Evolutionary conservation across 148 eudicot species (phyloP), one percentile per base, ranked within the genome.

Genomic region (Rhododendron mucronatum): DNA sequence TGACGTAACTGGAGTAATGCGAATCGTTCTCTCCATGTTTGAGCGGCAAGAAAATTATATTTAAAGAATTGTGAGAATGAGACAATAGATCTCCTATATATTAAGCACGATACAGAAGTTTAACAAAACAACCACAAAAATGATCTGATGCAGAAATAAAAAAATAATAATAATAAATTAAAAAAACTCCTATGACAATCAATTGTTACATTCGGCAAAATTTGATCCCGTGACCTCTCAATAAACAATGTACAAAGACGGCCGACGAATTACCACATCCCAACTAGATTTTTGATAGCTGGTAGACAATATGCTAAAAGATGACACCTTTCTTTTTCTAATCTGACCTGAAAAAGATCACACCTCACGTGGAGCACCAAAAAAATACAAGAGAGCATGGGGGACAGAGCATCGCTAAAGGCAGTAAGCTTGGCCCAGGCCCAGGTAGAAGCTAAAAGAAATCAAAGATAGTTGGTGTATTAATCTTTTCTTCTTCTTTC

Each of bases 311-410:
- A 80, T 35, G 21, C 78, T 28, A 80, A 67, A 67, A 61, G 65
- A 55, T 57, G 7, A 5, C 59, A 15, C 65, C 23, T 57, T 57
- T 18, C 7, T 57, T 57, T 18, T 18, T 57, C 6, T 20, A 57
- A 57, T 57, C 61, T 15, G 50, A 47, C 1, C 12, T 13, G 16
- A 20, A 57, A 85, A 85, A 85, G 87, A 48, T 85, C 83, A 80
- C 84, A 80, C 78, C 55, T 80, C 87, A 85, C 84, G 84, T 85
- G 79, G 84, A 33, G 48, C 37, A 39, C 71, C 57, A 26, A 20
- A 79, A 41, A 85, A 61, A 9, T 28, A 63, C 33, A 85, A n/a
- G 57, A 69, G 51, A 85, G 12, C 63, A 85, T 69, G 63, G 83
- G 87, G 37, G 9, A 39, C 82, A 85, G 80, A 75, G 47, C 18